phyloP scores from a whole-genome alignment of 176 grass and related monocot species.

The Thinopyrum elongatum region DNA sequence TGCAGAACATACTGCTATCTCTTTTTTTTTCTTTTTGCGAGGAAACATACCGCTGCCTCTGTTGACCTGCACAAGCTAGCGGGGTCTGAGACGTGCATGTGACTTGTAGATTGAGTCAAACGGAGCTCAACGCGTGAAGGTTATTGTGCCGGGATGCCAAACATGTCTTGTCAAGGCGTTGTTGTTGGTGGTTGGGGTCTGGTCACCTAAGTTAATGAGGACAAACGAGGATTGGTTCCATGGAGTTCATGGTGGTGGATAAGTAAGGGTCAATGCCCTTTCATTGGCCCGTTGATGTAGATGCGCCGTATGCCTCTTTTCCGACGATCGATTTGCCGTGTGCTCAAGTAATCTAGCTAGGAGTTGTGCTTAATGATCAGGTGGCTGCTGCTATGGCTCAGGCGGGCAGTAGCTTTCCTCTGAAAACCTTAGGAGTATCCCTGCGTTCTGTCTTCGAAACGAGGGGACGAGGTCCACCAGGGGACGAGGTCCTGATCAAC shows the following conservation, averaged over 20 bases:
- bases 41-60: background rate
- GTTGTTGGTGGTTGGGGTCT: conserved; percentile 26
- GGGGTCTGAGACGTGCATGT: background rate
- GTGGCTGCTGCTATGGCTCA: background rate
- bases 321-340: background rate
- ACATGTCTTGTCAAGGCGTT: background rate
- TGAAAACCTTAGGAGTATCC: background rate
- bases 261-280: background rate
- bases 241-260: background rate
- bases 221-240: conserved; percentile 5
- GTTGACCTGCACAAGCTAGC: background rate
- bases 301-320: background rate
- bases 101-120: background rate
- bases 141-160: background rate
- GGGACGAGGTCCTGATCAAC: too few relatives aligned
- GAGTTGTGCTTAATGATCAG: background rate
- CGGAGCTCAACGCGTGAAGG: background rate
- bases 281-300: background rate
- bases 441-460: background rate
- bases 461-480: too few relatives aligned
- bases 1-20: background rate
- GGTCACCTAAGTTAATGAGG: conserved; percentile 32
- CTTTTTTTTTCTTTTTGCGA: too few relatives aligned
- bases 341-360: too few relatives aligned
- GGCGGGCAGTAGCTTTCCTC: background rate